Base-by-base conservation (phyloP, 2,329 filamentous ascomycete species). In the Curvularia sp. region DNA sequence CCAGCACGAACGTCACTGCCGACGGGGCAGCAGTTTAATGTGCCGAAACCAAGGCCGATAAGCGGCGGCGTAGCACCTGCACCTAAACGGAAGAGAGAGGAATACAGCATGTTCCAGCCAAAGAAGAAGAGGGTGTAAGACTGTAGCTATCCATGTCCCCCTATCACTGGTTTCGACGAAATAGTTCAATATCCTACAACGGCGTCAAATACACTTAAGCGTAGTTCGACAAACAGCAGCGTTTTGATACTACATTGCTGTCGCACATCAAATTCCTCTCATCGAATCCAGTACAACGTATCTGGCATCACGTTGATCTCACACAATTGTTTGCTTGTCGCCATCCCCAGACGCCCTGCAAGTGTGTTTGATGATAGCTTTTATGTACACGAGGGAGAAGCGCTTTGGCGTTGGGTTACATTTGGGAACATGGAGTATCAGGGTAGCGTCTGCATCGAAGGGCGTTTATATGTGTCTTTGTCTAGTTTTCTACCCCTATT, bases 21-120 rank as follows among this genome's bases (percentile, higher is more conserved):
- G 3, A 58, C 66, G 41, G 74, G 68, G 2, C 69, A 73, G 39
- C 65, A 70, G 10, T 75, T 75, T 44, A 67, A 49, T 10, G 73
- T 71, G 20, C 72, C 73, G 9, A 75, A 66, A 47, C 51, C 66
- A 5, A 66, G 60, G 46, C 42, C 42, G 8, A 53, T 8, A 56
- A 63, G 62, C 52, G 52, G 52, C n/a, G 57, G 55, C 6, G 46
- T 60, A 26, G 42, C 62, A 0, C 22, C 60, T 8, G 55, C 61
- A 6, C 57, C 63, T 5, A 71, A 67, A 56, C 64, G 67, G 31
- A 63, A 63, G 33, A 51, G 62, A 24, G 61, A 64, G 49, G 62
- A 61, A 18, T 62, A 67, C 8, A 69, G 60, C 49, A 58, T 71
- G 51, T 70, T 71, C 43, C 58, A 67, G 31, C 58, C 55, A 5